A percentile compares a stretch with the other conserved stretches of the same genome.
phyloP scores from a whole-genome alignment of 75 land plant genomes.

The Gnetum montanum region DNA sequence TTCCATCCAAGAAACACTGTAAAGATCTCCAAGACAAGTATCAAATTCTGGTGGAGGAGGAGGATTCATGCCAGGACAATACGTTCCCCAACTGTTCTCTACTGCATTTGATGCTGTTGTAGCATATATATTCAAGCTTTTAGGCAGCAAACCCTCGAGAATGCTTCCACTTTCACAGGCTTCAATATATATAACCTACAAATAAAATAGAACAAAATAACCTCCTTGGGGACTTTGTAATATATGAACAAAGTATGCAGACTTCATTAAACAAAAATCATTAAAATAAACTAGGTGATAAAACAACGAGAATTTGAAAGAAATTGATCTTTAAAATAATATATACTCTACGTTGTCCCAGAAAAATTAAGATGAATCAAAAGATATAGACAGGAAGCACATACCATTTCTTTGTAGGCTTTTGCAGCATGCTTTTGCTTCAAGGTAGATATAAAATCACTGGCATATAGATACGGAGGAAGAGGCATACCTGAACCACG shows the following conservation, averaged over 20 bases:
- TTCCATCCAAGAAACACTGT: conserved; percentile 99
- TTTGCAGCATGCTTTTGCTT: conserved; percentile 39
- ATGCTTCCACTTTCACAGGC: conserved; percentile 94
- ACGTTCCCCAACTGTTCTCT: conserved; percentile 96
- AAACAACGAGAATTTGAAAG: background rate
- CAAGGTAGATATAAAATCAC: conserved; percentile 20
- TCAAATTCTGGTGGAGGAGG: conserved; percentile 79
- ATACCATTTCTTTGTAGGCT: conserved; percentile 37
- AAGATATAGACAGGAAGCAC: background rate
- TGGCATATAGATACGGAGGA: conserved; percentile 29
- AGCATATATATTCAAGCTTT: conserved; percentile 77
- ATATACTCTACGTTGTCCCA: too few relatives aligned
- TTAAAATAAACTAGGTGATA: background rate
- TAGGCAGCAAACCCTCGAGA: conserved; percentile 81
- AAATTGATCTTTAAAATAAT: too few relatives aligned
- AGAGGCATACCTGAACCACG: conserved; percentile 42
- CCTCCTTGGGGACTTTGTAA: background rate
- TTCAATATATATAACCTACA: conserved; percentile 82
- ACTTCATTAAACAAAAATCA: background rate
- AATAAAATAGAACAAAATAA: background rate
- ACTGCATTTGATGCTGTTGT: conserved; percentile 86
- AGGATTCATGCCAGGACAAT: conserved; percentile 82
- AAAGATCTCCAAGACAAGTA: conserved; percentile 94
- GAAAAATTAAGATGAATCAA: background rate
- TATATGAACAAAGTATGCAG: background rate